Evolutionary conservation across 2,329 filamentous ascomycete genomes (phyloP), one percentile per base, ranked within the genome.

Genomic region (Coniochaeta sp.): DNA sequence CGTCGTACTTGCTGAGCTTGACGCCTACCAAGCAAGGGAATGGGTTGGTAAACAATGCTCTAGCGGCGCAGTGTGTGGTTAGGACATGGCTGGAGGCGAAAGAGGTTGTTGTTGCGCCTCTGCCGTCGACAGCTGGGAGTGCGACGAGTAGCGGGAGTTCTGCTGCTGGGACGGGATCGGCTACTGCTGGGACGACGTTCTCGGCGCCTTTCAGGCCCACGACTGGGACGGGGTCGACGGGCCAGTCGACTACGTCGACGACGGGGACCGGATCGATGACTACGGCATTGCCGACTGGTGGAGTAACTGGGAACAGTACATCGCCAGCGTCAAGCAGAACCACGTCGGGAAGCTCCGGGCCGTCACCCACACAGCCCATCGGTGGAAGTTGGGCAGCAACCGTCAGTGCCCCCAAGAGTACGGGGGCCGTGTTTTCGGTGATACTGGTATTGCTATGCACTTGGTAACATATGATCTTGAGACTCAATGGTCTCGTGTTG

Each of bases 21-120:
- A 74, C 73, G 22, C 73, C 74, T 1, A 59, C 60, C 10, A 61
- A 57, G 38, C 60, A 64, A 28, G 26, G 28, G 26, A 61, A 62
- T 30, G 56, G 53, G 16, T 55, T 64, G 12, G 60, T 65, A 28
- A 70, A 76, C 57, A 72, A 67, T 55, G 54, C 67, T 14, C 58
- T 76, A 26, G 68, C 73, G 68, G 65, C 65, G 46, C 56, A 72
- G 55, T 76, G 72, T 55, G 62, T 75, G 7, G 57, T 74, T n/a
- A 64, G 57, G 7, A 61, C 67, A 0, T 72, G 71, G 60, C 54
- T 56, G 14, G 55, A 59, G 27, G 60, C 57, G 32, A 42, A 22
- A 6, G 49, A 45, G 4, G 28, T 26, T 16, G n/a, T n/a, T n/a
- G 49, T 32, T n/a, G 24, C 49, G 33, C 13, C n/a, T 4, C 16